phyloP scores from a whole-genome alignment of 2,329 filamentous ascomycete species.

The Arthrobotrys entomopaga region DNA sequence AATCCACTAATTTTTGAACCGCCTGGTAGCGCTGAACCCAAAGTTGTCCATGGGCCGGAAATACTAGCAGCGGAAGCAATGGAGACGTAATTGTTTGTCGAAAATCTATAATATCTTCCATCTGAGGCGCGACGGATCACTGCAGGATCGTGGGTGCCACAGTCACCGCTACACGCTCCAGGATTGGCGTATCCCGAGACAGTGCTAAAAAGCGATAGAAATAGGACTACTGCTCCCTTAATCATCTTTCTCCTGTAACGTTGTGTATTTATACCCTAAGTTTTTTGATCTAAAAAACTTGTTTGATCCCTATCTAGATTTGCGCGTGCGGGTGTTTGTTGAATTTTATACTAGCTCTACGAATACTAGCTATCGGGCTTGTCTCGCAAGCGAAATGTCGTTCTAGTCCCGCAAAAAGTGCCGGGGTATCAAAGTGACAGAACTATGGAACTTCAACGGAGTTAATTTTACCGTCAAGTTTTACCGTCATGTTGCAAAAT shows the following conservation, averaged over 20 bases:
- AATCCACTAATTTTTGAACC: conserved; percentile 62
- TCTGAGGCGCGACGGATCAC: conserved; percentile 62
- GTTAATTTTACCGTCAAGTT: background rate
- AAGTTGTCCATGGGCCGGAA: conserved; percentile 64
- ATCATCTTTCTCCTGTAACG: conserved; percentile 17
- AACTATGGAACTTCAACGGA: background rate
- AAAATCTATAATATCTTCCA: conserved; percentile 64
- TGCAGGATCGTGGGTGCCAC: conserved; percentile 63
- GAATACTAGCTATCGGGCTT: too few species aligned
- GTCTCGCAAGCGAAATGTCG: too few species aligned
- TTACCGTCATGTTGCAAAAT: too few species aligned
- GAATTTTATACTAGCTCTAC: too few species aligned
- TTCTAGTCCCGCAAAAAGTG: too few species aligned
- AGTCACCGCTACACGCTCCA: conserved; percentile 62
- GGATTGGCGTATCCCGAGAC: conserved; percentile 58
- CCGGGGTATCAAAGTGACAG: too few species aligned
- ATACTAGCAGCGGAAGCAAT: conserved; percentile 62
- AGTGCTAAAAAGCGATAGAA: conserved; percentile 32
- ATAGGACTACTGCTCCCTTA: conserved; percentile 56
- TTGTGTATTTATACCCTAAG: too few species aligned
- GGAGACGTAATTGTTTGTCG: conserved; percentile 63
- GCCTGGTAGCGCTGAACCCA: conserved; percentile 62
- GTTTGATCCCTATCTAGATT: background rate
- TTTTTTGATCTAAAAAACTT: background rate
- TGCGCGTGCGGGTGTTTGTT: too few species aligned